Percentiles rank a stretch among this genome's conserved stretches.
Evolutionary conservation across 805 yeast genomes (phyloP).

Genomic region (Candida montana): DNA sequence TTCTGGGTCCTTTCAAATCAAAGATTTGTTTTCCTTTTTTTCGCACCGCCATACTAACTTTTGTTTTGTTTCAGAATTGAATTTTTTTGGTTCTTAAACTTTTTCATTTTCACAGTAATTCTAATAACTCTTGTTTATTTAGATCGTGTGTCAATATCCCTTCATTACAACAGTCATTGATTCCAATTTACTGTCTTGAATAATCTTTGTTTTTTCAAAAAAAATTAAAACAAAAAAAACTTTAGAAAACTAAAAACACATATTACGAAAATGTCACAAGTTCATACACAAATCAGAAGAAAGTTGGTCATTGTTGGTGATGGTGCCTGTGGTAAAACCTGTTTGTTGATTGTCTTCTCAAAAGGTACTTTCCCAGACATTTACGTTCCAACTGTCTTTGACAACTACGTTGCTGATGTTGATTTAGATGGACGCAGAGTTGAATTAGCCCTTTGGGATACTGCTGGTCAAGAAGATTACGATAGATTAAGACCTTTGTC

Average conservation of each 20-base stretch:
- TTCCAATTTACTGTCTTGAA: background rate
- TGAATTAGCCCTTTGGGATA: conserved; percentile 95
- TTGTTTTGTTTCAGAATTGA: conserved; percentile 3
- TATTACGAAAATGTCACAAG: conserved; percentile 22
- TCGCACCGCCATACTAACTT: background rate
- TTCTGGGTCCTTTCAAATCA: too few relatives aligned
- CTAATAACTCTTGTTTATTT: background rate
- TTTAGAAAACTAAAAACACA: background rate
- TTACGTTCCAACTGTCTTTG: conserved; percentile 94
- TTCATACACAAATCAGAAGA: conserved; percentile 43
- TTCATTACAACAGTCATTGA: background rate
- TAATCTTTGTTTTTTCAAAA: background rate
- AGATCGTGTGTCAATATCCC: background rate
- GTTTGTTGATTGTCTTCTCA: conserved; percentile 78
- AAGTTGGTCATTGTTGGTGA: conserved; percentile 94
- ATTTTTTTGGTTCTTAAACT: conserved; percentile 1
- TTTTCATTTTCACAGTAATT: background rate
- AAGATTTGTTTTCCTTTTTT: background rate
- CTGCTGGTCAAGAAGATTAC: conserved; percentile 98
- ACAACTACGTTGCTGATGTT: conserved; percentile 95
- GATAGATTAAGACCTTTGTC: conserved; percentile 88
- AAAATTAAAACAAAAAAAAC: too few relatives aligned
- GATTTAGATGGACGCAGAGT: conserved; percentile 88
- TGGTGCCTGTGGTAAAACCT: conserved; percentile 97
- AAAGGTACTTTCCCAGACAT: conserved; percentile 92